Evolutionary conservation across 345 rosid genomes (phyloP), one percentile per base, ranked within the genome.

Genomic region (Anacardium occidentale): DNA sequence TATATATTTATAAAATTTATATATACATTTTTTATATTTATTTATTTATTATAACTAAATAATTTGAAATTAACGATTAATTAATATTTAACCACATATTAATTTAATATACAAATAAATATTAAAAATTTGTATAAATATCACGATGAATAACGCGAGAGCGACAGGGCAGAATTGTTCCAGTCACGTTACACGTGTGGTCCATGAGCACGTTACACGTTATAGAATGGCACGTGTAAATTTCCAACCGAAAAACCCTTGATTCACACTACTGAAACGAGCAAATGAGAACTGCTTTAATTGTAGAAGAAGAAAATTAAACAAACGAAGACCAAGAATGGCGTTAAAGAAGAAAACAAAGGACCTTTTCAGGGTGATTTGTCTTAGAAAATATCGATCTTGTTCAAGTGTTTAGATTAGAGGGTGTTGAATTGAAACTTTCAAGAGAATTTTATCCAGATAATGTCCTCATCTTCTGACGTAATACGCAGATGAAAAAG

Each of bases 381-480:
- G n/a, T 2, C 11, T 26, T 42, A 10, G n/a, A 44, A 10, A 11
- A 11, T 11, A 6, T 34, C 44, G 14, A 47, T 64, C 3, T 73
- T 40, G 32, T 65, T 66, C n/a, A 22, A 54, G 11, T 20, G 25
- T 32, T 26, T 11, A 11, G 18, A 15, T 54, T 53, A 66, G 26
- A n/a, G 51, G 14, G 14, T 45, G 8, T 1, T 20, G 14, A n/a
- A n/a, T 29, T 29, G 56, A 68, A 42, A 75, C 68, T 68, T 69
- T 62, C n/a, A 58, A 75, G 45, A 47, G 29, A 47, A 21, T 18
- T 20, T 40, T 44, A 69, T 62, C 74, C 62, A 53, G 69, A 62
- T 62, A 62, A 54, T 51, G 68, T 64, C 78, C 32, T 58, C 72
- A 58, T 66, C 3, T 25, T 50, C 37, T 65, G 54, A 22, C 66